phyloP scores from a whole-genome alignment of 1,139 yeast genomes.

The Debaryomyces nepalensis region DNA sequence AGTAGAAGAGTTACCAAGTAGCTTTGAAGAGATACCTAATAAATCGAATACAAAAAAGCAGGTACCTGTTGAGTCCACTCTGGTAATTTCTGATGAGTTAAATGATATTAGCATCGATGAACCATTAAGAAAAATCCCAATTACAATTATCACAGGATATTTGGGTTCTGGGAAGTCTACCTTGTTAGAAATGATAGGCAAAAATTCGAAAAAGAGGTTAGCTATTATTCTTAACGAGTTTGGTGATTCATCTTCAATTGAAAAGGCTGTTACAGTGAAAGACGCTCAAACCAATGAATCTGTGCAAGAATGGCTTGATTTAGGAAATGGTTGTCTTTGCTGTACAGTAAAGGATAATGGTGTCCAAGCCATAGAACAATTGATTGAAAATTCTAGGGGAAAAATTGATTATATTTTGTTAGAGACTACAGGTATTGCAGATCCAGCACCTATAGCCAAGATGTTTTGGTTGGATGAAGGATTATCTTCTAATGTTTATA shows the following conservation, averaged over 20 bases:
- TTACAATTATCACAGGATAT: conserved; percentile 92
- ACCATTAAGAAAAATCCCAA: conserved; percentile 66
- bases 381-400: conserved; percentile 72
- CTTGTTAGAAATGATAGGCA: conserved; percentile 72
- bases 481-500: conserved; percentile 76
- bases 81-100: background rate
- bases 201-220: conserved; percentile 67
- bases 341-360: conserved; percentile 96
- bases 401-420: conserved; percentile 84
- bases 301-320: conserved; percentile 92
- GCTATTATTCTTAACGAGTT: conserved; percentile 93
- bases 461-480: conserved; percentile 99
- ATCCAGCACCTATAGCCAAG: conserved; percentile 93
- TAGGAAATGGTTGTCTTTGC: conserved; percentile 96
- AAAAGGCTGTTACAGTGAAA: conserved; percentile 79
- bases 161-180: conserved; percentile 96
- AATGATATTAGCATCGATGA: conserved; percentile 9
- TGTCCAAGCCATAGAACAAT: conserved; percentile 88
- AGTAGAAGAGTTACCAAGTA: conserved; percentile 39
- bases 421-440: conserved; percentile 98
- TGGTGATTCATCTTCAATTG: conserved; percentile 89
- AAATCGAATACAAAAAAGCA: background rate
- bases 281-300: conserved; percentile 55
- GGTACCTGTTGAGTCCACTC: background rate
- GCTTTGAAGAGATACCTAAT: background rate